phyloP scores from a whole-genome alignment of 805 yeast genomes.

The Pichia deserticola region DNA sequence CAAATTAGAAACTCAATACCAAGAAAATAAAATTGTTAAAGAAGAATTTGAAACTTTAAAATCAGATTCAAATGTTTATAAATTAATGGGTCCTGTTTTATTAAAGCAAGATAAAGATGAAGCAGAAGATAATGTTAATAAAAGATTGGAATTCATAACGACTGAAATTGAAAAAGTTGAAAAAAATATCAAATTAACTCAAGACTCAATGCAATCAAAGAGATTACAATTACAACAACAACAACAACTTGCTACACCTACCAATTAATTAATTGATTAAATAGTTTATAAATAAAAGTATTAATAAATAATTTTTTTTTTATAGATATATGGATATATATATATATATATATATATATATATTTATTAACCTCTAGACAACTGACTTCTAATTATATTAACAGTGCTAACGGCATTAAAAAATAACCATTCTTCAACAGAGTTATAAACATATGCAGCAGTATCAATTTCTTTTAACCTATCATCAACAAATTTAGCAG shows the following conservation, averaged over 20 bases:
- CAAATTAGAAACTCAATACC: slow-evolving; percentile 85
- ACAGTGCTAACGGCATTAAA: slow-evolving; percentile 58
- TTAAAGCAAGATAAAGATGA: slow-evolving; percentile 83
- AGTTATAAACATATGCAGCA: slow-evolving; percentile 54
- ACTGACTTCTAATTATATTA: slow-evolving; percentile 66
- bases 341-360: not conserved
- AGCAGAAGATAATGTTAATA: slow-evolving; percentile 76
- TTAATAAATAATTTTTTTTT: not conserved
- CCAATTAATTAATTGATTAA: not conserved
- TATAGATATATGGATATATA: too few relatives aligned
- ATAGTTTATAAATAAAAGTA: too few relatives aligned
- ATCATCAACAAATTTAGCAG: slow-evolving; percentile 56
- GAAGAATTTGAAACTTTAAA: slow-evolving; percentile 60
- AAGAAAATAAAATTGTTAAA: slow-evolving; percentile 85
- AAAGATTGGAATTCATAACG: slow-evolving; percentile 82
- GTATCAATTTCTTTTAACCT: slow-evolving; percentile 46
- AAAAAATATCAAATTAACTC: slow-evolving; percentile 50
- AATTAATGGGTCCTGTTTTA: slow-evolving; percentile 86
- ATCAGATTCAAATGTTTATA: slow-evolving; percentile 70
- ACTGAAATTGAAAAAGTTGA: slow-evolving; percentile 77
- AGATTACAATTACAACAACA: slow-evolving; percentile 35
- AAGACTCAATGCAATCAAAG: slow-evolving; percentile 47
- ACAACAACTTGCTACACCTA: too few relatives aligned
- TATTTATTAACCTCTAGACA: slow-evolving; percentile 44
- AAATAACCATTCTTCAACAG: slow-evolving; percentile 67